Base-by-base conservation (phyloP, 805 yeast species). In the Sugiyamaella marilandica region DNA sequence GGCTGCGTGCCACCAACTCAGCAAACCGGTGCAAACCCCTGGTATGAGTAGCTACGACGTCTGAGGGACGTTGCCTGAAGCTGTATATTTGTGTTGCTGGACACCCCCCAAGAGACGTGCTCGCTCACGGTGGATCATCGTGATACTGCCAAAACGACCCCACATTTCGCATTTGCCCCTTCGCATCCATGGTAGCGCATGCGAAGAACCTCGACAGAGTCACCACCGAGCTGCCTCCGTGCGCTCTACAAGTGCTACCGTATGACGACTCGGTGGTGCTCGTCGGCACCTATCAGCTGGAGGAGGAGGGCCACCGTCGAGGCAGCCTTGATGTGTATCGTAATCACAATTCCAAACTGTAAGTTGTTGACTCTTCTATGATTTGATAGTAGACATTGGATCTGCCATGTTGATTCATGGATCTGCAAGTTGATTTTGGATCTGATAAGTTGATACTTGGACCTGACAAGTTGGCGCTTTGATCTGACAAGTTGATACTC, bases 221-320 rank as follows among this genome's bases (percentile, higher is more conserved):
- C 18, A 57, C 51, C 35, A 52, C 92, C 0, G 67, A 71, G 1
- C 70, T 82, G 1, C 98, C 98, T 0, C 97, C 98, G 1, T 94
- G 98, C 65, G 84, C 87, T 43, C 67, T 92, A 2, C 74, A 84
- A 35, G 75, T 83, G 9, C 80, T 78, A 49, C 85, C 86, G 0
- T 54, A 62, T 0, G 79, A 81, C 41, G 61, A 68, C 2, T 60
- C 75, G 0, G 63, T 78, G 9, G 57, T 88, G 1, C 64, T 88
- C 10, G 66, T 88, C 0, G 98, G 97, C 0, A 90, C 97, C 0
- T 92, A 94, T 65, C 80, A 84, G 51, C 72, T 92, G 35, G 82
- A 87, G 47, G 77, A 78, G 59, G 73, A 75, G 9, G 83, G 85
- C 1, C 59, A 63, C 0, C 73, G 97, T 53, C 76, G 79, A 45